Percentiles rank a stretch among this genome's conserved stretches.
These are phyloP conservation scores for Rhizopogon vesiculosus DNA, from an alignment of 768 basidiomycete species.

Conservation along the genomic window DNA sequence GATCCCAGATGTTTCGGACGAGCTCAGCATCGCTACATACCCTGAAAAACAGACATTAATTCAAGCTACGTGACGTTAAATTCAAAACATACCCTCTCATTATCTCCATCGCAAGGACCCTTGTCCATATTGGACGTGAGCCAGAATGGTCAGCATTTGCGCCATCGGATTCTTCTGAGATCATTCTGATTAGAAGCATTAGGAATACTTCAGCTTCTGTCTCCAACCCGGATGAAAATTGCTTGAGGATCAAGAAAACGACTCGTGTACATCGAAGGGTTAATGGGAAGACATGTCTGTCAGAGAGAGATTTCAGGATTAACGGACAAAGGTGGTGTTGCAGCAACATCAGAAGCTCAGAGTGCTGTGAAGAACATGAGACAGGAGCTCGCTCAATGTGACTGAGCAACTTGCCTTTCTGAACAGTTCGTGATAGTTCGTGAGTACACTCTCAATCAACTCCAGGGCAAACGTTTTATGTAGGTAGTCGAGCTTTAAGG, in stretches of 20 bases:
- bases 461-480: slow-evolving; percentile 97
- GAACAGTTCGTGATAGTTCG: slow-evolving; percentile 86
- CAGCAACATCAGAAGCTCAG: slow-evolving; percentile 81
- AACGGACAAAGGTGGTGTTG: slow-evolving; percentile 88
- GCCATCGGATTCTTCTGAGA: slow-evolving; percentile 47
- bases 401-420: slow-evolving; percentile 51
- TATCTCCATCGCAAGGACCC: slow-evolving; percentile 89
- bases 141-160: slow-evolving; percentile 20
- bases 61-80: not conserved
- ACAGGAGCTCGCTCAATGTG: not conserved
- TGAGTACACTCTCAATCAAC: slow-evolving; percentile 92
- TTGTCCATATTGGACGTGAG: slow-evolving; percentile 73
- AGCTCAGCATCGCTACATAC: slow-evolving; percentile 78
- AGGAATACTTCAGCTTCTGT: slow-evolving; percentile 88
- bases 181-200: slow-evolving; percentile 61
- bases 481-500: slow-evolving; percentile 76
- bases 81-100: slow-evolving; percentile 63
- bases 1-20: slow-evolving; percentile 73
- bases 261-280: slow-evolving; percentile 90
- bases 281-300: slow-evolving; percentile 79
- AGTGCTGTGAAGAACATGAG: slow-evolving; percentile 45
- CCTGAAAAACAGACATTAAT: slow-evolving; percentile 26
- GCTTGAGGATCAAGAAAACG: slow-evolving; percentile 88
- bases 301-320: slow-evolving; percentile 80
- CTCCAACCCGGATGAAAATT: slow-evolving; percentile 76